These are phyloP conservation scores for Apophysomyces sp. DNA, from an alignment of 371 early-diverging fungal species.

Conservation along the genomic window DNA sequence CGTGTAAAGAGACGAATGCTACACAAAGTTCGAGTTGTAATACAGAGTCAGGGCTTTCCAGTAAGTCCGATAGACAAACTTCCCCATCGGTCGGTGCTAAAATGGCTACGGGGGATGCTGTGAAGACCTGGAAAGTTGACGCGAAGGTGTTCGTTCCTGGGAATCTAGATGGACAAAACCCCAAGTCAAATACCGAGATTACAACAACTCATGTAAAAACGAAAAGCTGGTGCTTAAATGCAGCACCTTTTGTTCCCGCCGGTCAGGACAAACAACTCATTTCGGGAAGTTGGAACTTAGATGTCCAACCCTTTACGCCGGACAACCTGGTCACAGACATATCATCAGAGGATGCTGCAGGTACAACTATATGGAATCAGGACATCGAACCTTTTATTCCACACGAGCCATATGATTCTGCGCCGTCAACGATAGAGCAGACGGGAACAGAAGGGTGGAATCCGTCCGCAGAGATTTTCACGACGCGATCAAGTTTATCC, in stretches of 20 bases:
- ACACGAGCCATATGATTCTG: neutral
- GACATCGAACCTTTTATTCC: neutral
- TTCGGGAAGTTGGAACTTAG: neutral
- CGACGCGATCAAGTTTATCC: neutral
- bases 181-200: slow-evolving; percentile 57
- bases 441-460: neutral
- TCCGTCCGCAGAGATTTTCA: neutral
- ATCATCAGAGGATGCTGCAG: neutral
- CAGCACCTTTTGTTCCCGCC: neutral
- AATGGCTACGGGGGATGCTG: neutral
- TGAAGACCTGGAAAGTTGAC: neutral
- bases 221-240: neutral
- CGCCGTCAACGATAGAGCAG: neutral
- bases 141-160: neutral
- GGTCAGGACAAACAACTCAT: neutral
- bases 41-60: neutral
- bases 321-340: no score
- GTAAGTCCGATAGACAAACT: neutral
- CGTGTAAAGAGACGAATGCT: neutral
- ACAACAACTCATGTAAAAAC: slow-evolving; percentile 45
- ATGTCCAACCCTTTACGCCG: neutral
- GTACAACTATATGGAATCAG: neutral
- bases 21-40: neutral
- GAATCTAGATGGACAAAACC: neutral
- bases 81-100: neutral